Conservation (phyloP, 129 eudicot genomes). For the Chrysanthemum makinoi region DNA sequence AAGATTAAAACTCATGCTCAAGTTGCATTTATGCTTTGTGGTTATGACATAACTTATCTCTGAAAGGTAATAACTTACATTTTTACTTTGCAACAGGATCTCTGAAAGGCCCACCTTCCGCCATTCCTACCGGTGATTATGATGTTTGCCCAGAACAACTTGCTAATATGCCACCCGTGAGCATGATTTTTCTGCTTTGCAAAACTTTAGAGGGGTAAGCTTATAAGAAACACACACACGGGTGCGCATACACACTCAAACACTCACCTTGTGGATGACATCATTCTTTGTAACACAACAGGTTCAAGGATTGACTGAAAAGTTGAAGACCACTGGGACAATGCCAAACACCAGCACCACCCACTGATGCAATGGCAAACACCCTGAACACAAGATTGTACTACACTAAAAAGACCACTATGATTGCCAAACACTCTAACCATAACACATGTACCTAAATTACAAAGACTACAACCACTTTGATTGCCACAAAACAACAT, state of each 20-base stretch:
- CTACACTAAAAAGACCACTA: too few species aligned
- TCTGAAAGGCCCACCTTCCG: slow-evolving; percentile 30
- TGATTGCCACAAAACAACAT: too few species aligned
- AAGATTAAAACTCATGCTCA: slow-evolving; percentile 86
- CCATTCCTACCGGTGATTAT: slow-evolving; percentile 52
- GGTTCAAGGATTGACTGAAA: slow-evolving; percentile 73
- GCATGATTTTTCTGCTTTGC: slow-evolving; percentile 63
- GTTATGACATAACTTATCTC: too few species aligned
- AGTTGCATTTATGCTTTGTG: slow-evolving; percentile 21
- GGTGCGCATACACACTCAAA: not conserved
- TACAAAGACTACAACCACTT: too few species aligned
- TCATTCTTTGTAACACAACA: slow-evolving; percentile 26
- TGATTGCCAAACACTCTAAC: too few species aligned
- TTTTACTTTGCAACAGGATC: too few species aligned
- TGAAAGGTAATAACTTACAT: too few species aligned
- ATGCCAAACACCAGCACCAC: too few species aligned
- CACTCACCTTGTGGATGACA: not conserved
- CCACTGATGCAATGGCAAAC: too few species aligned
- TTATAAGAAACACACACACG: too few species aligned
- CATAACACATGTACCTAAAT: too few species aligned
- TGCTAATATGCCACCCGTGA: slow-evolving; percentile 56
- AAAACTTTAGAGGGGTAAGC: slow-evolving; percentile 77
- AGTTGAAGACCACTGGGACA: slow-evolving; percentile 38
- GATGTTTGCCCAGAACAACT: slow-evolving; percentile 60
- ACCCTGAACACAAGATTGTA: too few species aligned